These are phyloP conservation scores for Strobilomyces confusus DNA, from an alignment of 768 basidiomycete species.

Conservation along the genomic window DNA sequence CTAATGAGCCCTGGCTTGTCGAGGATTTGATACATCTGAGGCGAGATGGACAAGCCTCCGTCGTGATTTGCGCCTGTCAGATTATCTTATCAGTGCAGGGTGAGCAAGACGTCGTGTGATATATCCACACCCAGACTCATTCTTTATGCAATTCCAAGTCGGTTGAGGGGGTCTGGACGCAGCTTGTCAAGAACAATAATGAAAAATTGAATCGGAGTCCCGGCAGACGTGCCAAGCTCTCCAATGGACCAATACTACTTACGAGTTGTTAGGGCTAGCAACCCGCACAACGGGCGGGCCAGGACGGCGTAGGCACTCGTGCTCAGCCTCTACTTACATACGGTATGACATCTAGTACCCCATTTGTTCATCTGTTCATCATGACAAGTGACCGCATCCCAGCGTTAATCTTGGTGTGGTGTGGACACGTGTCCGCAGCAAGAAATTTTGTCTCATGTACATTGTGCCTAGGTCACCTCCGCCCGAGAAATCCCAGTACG, in stretches of 20 bases:
- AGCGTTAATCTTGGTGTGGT: slow-evolving; percentile 15
- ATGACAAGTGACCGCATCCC: slow-evolving; percentile 7
- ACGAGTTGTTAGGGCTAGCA: too few relatives aligned
- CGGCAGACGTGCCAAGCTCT: too few relatives aligned
- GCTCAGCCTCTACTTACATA: background rate
- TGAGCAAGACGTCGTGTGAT: background rate
- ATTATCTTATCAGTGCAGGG: background rate
- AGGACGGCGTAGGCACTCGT: background rate
- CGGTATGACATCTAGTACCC: too few relatives aligned
- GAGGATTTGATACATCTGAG: slow-evolving; percentile 27
- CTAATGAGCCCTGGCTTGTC: slow-evolving; percentile 25
- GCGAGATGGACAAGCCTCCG: slow-evolving; percentile 24
- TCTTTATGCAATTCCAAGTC: too few relatives aligned
- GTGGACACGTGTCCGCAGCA: background rate
- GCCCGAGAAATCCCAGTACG: background rate
- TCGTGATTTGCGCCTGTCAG: slow-evolving; percentile 10
- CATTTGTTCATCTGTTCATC: slow-evolving; percentile 3
- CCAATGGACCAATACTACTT: too few relatives aligned
- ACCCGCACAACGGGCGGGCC: slow-evolving; percentile 14
- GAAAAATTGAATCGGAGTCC: too few relatives aligned
- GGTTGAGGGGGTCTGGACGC: too few relatives aligned
- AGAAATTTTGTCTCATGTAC: background rate
- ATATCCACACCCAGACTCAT: slow-evolving; percentile 15
- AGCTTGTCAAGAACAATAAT: too few relatives aligned
- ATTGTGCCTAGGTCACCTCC: background rate